Conservation (phyloP, 116 monocot species). For the Cymodocea nodosa region DNA sequence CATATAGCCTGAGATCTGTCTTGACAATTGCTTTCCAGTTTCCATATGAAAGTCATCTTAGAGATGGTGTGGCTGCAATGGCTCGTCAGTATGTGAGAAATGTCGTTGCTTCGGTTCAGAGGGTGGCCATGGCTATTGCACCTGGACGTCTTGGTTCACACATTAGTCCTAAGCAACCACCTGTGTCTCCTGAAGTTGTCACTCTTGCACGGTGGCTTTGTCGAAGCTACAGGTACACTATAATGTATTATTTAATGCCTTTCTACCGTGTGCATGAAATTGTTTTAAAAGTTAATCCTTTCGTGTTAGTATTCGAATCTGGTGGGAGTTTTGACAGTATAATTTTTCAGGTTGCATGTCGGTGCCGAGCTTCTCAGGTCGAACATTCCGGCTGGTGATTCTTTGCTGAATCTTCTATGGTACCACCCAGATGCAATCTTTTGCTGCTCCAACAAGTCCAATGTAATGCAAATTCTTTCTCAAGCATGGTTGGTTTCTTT, state of each 20-base stretch:
- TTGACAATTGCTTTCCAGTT: conserved; percentile 93
- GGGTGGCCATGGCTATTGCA: conserved; percentile 75
- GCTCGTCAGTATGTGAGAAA: conserved; percentile 82
- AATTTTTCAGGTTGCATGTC: conserved; percentile 34
- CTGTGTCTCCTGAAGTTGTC: conserved; percentile 66
- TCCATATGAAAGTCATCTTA: conserved; percentile 62
- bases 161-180: conserved; percentile 25
- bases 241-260: too few relatives aligned
- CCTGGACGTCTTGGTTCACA: conserved; percentile 27
- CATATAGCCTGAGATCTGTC: conserved; percentile 44
- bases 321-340: background rate
- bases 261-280: too few relatives aligned
- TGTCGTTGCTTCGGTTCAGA: conserved; percentile 77
- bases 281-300: too few relatives aligned
- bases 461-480: background rate
- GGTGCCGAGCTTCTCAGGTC: conserved; percentile 50
- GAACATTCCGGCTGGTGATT: conserved; percentile 25
- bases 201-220: conserved; percentile 87
- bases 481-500: too few relatives aligned
- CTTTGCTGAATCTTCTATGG: conserved; percentile 71
- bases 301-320: background rate
- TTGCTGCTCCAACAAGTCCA: conserved; percentile 75
- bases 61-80: conserved; percentile 79
- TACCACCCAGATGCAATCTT: conserved; percentile 75
- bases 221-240: conserved; percentile 61